Evolutionary conservation across 768 basidiomycete genomes (phyloP).

Genomic region (Trametopsis cervina): DNA sequence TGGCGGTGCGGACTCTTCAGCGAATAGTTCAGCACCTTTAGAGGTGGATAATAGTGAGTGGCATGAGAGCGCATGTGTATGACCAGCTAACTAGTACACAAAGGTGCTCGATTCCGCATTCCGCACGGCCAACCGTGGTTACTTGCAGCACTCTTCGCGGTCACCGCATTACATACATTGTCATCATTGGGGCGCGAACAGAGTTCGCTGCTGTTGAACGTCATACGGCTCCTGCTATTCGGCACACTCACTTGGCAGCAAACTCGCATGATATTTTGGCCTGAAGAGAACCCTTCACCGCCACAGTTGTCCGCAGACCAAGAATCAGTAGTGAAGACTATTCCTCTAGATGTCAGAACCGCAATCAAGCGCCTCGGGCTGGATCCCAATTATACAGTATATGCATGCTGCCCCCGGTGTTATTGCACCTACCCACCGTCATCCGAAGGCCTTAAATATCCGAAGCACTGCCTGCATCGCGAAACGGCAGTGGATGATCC

Average conservation of each 20-base stretch:
- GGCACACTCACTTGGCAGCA: neutral
- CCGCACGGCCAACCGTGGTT: neutral
- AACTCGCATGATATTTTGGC: neutral
- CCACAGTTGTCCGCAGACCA: neutral
- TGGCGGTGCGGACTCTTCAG: neutral
- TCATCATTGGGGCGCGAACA: neutral
- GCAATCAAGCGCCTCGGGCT: conserved; percentile 2
- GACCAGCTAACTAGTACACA: neutral
- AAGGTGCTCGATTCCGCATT: neutral
- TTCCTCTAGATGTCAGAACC: conserved; percentile 6
- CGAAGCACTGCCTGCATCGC: conserved; percentile 1
- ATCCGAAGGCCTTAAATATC: conserved; percentile 4
- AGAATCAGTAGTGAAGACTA: neutral
- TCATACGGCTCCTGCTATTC: neutral
- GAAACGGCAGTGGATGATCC: neutral
- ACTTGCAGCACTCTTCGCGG: neutral
- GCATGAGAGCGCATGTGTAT: neutral
- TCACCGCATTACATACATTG: neutral
- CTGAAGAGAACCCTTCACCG: no score
- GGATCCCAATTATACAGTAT: neutral
- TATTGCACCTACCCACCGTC: conserved; percentile 8
- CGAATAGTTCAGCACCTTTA: neutral
- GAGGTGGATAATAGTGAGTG: neutral
- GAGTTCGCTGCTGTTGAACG: neutral
- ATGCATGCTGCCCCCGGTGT: conserved; percentile 8